Evolutionary conservation across 768 basidiomycete genomes (phyloP).

Genomic region (Hortiboletus campestris): DNA sequence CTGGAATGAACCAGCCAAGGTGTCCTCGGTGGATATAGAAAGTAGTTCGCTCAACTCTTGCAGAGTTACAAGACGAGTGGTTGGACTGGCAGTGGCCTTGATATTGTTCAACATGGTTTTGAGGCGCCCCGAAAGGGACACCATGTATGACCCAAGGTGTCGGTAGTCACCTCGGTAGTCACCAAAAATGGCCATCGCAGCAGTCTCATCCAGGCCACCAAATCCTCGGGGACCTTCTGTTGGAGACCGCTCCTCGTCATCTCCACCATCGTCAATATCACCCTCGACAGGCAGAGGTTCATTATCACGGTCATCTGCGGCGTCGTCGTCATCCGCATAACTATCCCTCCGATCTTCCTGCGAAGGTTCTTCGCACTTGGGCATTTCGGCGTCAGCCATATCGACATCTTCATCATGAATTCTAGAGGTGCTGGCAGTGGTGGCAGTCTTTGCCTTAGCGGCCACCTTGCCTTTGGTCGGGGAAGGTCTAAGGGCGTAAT

Average conservation of each 20-base stretch:
- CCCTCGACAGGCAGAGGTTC: constrained; percentile 46
- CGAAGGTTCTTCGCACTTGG: constrained; percentile 43
- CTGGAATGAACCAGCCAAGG: constrained; percentile 92
- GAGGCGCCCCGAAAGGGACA: constrained; percentile 81
- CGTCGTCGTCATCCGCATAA: constrained; percentile 40
- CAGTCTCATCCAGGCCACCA: constrained; percentile 62
- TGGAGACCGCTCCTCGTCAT: constrained; percentile 36
- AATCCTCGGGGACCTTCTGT: constrained; percentile 39
- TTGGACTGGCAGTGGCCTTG: constrained; percentile 79
- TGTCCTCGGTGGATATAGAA: constrained; percentile 96
- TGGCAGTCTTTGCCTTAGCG: constrained; percentile 54
- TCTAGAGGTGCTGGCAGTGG: constrained; percentile 61
- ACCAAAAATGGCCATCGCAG: constrained; percentile 79
- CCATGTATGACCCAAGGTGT: constrained; percentile 89
- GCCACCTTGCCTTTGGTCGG: constrained; percentile 59
- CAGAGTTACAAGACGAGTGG: constrained; percentile 81
- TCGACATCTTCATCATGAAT: constrained; percentile 71
- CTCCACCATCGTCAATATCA: constrained; percentile 45
- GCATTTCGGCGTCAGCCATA: constrained; percentile 64
- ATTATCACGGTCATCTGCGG: constrained; percentile 49
- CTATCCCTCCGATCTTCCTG: constrained; percentile 47
- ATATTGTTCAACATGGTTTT: constrained; percentile 90
- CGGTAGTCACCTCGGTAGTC: constrained; percentile 89
- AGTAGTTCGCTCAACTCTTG: constrained; percentile 95
- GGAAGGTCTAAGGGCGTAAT: constrained; percentile 39